Percentiles rank a stretch among this genome's conserved stretches.
phyloP scores from a whole-genome alignment of 1,284 basidiomycete genomes.

The Mycena sp. region DNA sequence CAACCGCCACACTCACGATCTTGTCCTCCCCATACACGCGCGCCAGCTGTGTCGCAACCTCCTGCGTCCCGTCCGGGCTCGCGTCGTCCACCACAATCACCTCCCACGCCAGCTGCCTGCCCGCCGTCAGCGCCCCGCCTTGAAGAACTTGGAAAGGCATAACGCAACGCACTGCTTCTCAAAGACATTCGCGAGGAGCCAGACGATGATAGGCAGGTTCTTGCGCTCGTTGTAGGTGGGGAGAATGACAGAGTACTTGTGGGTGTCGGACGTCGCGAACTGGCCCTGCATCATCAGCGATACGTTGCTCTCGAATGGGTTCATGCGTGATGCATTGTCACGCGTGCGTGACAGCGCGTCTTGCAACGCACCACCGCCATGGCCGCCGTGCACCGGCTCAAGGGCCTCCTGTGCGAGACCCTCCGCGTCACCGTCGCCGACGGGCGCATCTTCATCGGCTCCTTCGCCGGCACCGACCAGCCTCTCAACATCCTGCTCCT shows the following conservation, averaged over 20 bases:
- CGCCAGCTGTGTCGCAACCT: slow-evolving; percentile 83
- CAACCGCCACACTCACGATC: slow-evolving; percentile 59
- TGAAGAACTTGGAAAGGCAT: neutral
- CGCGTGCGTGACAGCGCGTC: too few species aligned
- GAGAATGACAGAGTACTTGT: slow-evolving; percentile 90
- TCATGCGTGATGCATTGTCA: too few species aligned
- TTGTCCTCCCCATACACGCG: slow-evolving; percentile 84
- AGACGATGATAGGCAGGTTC: slow-evolving; percentile 89
- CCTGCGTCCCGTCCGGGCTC: slow-evolving; percentile 92
- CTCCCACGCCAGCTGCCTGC: slow-evolving; percentile 72
- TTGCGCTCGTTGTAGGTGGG: slow-evolving; percentile 95
- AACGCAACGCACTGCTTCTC: slow-evolving; percentile 68
- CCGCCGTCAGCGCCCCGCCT: neutral
- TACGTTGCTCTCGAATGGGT: slow-evolving; percentile 56
- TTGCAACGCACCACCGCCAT: too few species aligned
- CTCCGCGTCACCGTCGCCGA: slow-evolving; percentile 73
- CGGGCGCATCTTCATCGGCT: slow-evolving; percentile 80
- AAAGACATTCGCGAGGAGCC: slow-evolving; percentile 83
- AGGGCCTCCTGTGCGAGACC: slow-evolving; percentile 62
- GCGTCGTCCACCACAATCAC: slow-evolving; percentile 92
- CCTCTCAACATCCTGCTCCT: slow-evolving; percentile 80
- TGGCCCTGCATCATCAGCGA: slow-evolving; percentile 73
- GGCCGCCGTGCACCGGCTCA: slow-evolving; percentile 46
- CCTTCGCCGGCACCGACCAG: slow-evolving; percentile 83
- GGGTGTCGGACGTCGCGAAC: slow-evolving; percentile 61